Evolutionary conservation across 2,329 filamentous ascomycete species (phyloP).

Genomic region (Escovopsis sp.): DNA sequence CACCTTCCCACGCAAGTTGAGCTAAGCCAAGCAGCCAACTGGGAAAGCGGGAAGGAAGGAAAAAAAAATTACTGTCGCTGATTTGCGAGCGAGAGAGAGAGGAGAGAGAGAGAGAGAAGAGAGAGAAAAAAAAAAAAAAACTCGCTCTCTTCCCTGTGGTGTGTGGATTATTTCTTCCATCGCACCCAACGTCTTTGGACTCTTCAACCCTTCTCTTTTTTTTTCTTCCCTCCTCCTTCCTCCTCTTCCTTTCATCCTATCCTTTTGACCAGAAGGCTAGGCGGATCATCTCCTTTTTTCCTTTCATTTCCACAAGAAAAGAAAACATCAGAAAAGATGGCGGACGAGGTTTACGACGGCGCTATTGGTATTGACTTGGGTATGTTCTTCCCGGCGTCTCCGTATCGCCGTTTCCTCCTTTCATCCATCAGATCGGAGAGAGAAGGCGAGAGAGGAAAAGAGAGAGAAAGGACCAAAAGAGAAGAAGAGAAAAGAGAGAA

Average conservation of each 20-base stretch:
- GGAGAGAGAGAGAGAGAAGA: too few relatives aligned
- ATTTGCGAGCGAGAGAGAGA: background rate
- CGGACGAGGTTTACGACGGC: conserved; percentile 98
- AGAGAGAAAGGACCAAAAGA: too few relatives aligned
- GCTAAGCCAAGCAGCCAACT: conserved; percentile 1
- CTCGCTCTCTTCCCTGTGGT: conserved; percentile 5
- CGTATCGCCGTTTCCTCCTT: background rate
- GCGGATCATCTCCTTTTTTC: background rate
- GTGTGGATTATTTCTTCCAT: conserved; percentile 23
- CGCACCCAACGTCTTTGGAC: conserved; percentile 18
- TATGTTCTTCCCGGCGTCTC: conserved; percentile 30
- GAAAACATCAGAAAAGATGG: conserved; percentile 47
- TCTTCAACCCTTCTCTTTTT: conserved; percentile 1
- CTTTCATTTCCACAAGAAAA: too few relatives aligned
- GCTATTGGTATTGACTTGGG: conserved; percentile 99
- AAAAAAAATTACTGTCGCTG: conserved; percentile 16
- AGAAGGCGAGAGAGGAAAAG: background rate
- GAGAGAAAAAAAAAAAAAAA: too few relatives aligned
- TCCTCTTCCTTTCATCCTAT: conserved; percentile 13
- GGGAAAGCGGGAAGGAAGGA: background rate
- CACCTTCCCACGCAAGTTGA: conserved; percentile 4
- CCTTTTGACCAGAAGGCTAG: conserved; percentile 15
- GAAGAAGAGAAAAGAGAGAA: too few relatives aligned
- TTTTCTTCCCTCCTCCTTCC: conserved; percentile 11
- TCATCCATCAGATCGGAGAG: background rate